phyloP scores from a whole-genome alignment of 78 protist genomes.

The Thecamonas trahens region DNA sequence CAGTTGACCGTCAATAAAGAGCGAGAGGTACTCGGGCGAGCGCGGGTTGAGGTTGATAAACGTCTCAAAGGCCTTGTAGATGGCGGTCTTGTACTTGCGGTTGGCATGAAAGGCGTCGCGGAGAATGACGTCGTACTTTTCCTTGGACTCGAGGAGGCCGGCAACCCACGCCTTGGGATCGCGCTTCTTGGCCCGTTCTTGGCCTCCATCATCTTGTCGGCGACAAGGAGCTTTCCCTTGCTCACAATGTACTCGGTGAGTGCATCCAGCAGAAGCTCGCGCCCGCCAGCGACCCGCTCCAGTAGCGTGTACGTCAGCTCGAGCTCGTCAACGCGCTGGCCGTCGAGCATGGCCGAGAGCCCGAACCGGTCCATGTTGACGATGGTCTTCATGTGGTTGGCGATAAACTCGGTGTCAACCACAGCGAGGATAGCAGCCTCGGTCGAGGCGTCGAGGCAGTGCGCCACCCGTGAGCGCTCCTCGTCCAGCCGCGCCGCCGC shows the following conservation, averaged over 20 bases:
- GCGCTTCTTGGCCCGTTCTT: too few species aligned
- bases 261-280: conserved; percentile 27
- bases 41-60: conserved; percentile 62
- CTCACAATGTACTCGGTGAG: conserved; percentile 34
- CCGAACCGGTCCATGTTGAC: conserved; percentile 52
- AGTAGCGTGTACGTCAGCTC: conserved; percentile 60
- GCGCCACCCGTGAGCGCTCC: conserved; percentile 59
- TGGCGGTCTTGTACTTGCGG: conserved; percentile 42
- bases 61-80: conserved; percentile 67
- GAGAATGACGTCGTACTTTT: conserved; percentile 43
- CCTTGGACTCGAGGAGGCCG: conserved; percentile 69
- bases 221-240: conserved; percentile 47
- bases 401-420: conserved; percentile 64
- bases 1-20: conserved; percentile 50
- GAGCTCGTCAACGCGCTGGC: conserved; percentile 37
- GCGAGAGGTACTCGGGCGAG: conserved; percentile 71
- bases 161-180: conserved; percentile 40
- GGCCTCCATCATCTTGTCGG: conserved; percentile 10
- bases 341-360: conserved; percentile 32
- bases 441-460: conserved; percentile 48
- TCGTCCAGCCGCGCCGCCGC: conserved; percentile 62
- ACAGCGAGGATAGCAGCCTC: conserved; percentile 43
- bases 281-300: conserved; percentile 47
- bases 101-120: conserved; percentile 40
- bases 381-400: conserved; percentile 48